Conservation (phyloP, 2,329 filamentous ascomycete genomes). For the Penicillium nordicum region DNA sequence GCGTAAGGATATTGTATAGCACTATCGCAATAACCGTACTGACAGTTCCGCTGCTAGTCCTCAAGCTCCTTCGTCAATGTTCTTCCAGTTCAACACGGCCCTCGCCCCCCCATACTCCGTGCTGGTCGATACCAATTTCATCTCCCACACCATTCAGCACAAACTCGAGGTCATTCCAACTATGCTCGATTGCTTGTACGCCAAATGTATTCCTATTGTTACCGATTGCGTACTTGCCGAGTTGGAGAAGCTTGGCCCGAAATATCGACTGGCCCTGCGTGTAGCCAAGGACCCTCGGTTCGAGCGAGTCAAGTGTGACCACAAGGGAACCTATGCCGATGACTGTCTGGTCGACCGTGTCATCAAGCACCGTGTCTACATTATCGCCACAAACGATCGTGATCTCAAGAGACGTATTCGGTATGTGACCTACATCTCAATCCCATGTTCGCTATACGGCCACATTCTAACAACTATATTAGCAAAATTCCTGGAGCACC, state of each 20-base stretch:
- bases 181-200: slow-evolving; percentile 92
- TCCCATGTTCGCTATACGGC: neutral
- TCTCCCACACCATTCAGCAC: slow-evolving; percentile 83
- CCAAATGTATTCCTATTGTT: slow-evolving; percentile 84
- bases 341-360: slow-evolving; percentile 76
- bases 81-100: slow-evolving; percentile 85
- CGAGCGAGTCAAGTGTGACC: slow-evolving; percentile 80
- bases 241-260: slow-evolving; percentile 81
- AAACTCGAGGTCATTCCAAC: slow-evolving; percentile 84
- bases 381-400: slow-evolving; percentile 68
- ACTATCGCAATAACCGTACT: slow-evolving; percentile 6
- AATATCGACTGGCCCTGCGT: slow-evolving; percentile 79
- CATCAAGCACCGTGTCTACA: slow-evolving; percentile 71
- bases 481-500: slow-evolving; percentile 69
- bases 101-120: slow-evolving; percentile 79
- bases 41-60: slow-evolving; percentile 46
- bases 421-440: slow-evolving; percentile 9
- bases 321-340: slow-evolving; percentile 84
- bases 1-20: slow-evolving; percentile 9
- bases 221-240: slow-evolving; percentile 81
- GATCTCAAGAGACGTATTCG: slow-evolving; percentile 78
- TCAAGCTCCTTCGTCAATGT: slow-evolving; percentile 77
- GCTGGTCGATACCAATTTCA: slow-evolving; percentile 84
- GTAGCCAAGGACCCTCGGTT: slow-evolving; percentile 89
- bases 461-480: slow-evolving; percentile 6